Conservation (phyloP, 257 asterid species). For the Verbena officinalis region DNA sequence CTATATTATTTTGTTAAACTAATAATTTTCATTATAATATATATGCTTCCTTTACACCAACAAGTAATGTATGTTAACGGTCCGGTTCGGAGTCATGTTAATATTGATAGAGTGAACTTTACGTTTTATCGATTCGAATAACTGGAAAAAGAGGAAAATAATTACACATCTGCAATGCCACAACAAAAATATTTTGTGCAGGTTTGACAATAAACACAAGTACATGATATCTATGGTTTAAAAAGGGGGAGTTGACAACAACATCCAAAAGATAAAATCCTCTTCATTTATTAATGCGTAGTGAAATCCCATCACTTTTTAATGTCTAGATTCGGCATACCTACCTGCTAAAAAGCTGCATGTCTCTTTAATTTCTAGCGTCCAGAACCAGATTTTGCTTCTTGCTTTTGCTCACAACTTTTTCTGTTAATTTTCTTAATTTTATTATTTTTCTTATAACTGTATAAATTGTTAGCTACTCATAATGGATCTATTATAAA, state of each 20-base stretch:
- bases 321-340: constrained; percentile 23
- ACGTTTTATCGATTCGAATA: too few relatives aligned
- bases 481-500: too few relatives aligned
- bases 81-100: too few relatives aligned
- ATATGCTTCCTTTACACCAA: too few relatives aligned
- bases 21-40: too few relatives aligned
- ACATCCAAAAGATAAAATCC: constrained; percentile 17
- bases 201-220: background rate
- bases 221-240: background rate
- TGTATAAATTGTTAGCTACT: too few relatives aligned
- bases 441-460: too few relatives aligned
- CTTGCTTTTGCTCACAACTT: background rate
- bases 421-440: background rate
- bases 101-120: too few relatives aligned
- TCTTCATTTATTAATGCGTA: constrained; percentile 4
- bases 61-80: too few relatives aligned
- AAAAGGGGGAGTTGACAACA: constrained; percentile 20
- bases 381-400: background rate
- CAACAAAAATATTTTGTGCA: background rate
- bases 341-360: constrained; percentile 20
- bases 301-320: constrained; percentile 9
- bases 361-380: constrained; percentile 27
- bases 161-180: constrained; percentile 16
- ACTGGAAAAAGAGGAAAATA: background rate
- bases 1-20: too few relatives aligned